A percentile compares a stretch with the other conserved stretches of the same genome.
Conservation (phyloP, 2,329 filamentous ascomycete species). For the Metarhizium guizhouense region DNA sequence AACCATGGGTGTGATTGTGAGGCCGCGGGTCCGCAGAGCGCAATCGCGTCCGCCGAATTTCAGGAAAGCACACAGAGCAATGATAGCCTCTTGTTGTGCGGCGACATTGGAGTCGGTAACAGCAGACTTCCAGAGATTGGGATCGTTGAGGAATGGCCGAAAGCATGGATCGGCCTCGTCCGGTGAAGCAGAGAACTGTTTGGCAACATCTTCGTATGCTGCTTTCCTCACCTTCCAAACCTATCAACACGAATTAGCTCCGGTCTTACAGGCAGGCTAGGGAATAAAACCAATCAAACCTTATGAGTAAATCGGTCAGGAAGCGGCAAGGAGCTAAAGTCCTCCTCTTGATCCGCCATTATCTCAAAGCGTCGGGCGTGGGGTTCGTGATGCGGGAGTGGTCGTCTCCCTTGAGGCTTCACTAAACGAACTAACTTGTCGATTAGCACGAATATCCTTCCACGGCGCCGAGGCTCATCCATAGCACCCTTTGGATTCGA, state of each 20-base stretch:
- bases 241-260: conserved; percentile 28
- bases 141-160: conserved; percentile 76
- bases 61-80: conserved; percentile 81
- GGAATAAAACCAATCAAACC: conserved; percentile 29
- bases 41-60: conserved; percentile 81
- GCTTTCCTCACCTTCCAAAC: conserved; percentile 96
- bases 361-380: conserved; percentile 13
- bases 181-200: conserved; percentile 75
- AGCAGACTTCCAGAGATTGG: conserved; percentile 82
- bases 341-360: conserved; percentile 79
- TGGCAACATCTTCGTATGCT: conserved; percentile 86
- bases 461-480: conserved; percentile 14
- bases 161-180: conserved; percentile 83
- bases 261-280: background rate
- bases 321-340: conserved; percentile 70
- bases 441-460: conserved; percentile 21
- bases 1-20: conserved; percentile 68
- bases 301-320: conserved; percentile 80
- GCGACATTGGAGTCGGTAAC: conserved; percentile 94
- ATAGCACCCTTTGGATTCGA: conserved; percentile 9
- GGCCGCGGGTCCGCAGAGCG: conserved; percentile 65
- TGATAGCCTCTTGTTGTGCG: conserved; percentile 87
- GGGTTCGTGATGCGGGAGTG: background rate
- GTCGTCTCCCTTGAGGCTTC: conserved; percentile 2
- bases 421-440: conserved; percentile 17